phyloP scores from a whole-genome alignment of 345 rosid genomes.

The Theobroma cacao region DNA sequence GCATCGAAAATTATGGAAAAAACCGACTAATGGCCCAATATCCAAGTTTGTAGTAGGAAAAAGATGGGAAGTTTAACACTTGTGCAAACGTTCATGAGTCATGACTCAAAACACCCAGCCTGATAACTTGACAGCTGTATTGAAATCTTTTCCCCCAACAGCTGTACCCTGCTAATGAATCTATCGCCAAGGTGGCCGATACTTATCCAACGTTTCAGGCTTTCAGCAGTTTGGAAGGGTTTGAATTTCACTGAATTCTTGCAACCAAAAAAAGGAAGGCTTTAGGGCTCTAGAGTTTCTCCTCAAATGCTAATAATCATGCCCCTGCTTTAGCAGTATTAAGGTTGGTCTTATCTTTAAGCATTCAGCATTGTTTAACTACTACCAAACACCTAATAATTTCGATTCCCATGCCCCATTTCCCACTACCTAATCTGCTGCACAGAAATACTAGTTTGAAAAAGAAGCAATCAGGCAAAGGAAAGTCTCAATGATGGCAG shows the following conservation, averaged over 20 bases:
- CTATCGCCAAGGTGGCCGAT: background rate
- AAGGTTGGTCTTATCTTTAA: constrained; percentile 3
- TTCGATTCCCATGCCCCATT: background rate
- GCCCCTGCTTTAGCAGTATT: background rate
- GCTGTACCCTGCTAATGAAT: background rate
- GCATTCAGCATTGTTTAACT: background rate
- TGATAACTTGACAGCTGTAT: background rate
- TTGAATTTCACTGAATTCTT: background rate
- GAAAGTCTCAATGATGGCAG: background rate
- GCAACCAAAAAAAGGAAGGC: background rate
- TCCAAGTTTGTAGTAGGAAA: background rate
- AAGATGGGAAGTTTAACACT: background rate
- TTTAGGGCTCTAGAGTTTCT: background rate
- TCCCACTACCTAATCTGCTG: background rate
- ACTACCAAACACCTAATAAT: background rate
- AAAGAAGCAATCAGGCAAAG: background rate
- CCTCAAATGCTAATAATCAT: background rate
- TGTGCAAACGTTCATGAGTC: background rate
- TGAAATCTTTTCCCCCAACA: background rate
- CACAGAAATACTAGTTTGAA: no score
- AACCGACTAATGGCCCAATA: background rate
- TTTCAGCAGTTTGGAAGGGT: background rate
- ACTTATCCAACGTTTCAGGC: background rate
- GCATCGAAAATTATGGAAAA: background rate
- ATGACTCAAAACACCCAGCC: background rate